A percentile compares a stretch with the other conserved stretches of the same genome.
Evolutionary conservation across 2,329 filamentous ascomycete genomes (phyloP).

Genomic region (Colletotrichum plurivorum): DNA sequence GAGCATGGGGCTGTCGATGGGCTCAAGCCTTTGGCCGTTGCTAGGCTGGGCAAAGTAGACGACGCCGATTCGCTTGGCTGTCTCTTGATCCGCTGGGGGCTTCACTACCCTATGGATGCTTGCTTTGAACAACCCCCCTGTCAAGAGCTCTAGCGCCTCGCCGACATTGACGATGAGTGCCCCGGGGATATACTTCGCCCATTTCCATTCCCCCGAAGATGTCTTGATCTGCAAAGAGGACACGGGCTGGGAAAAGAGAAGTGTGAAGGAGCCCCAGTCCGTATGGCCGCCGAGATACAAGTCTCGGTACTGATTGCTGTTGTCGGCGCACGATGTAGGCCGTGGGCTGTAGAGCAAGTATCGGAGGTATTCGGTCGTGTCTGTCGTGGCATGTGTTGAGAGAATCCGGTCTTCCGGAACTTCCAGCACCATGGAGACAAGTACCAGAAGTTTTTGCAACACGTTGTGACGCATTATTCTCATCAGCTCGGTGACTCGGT

Average conservation of each 20-base stretch:
- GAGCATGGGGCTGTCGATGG: constrained; percentile 7
- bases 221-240: constrained; percentile 64
- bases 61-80: constrained; percentile 48
- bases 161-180: constrained; percentile 60
- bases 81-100: constrained; percentile 50
- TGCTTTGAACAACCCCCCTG: constrained; percentile 47
- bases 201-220: constrained; percentile 56
- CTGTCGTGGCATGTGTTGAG: neutral
- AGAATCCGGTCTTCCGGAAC: neutral
- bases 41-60: constrained; percentile 53
- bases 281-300: constrained; percentile 55
- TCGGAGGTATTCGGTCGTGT: constrained; percentile 8
- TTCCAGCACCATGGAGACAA: neutral
- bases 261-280: constrained; percentile 65
- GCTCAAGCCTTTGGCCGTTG: constrained; percentile 28
- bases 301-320: neutral
- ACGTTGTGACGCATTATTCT: neutral
- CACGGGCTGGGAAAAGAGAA: constrained; percentile 68
- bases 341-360: constrained; percentile 10
- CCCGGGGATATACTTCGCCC: constrained; percentile 58
- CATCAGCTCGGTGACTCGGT: neutral
- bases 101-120: constrained; percentile 51
- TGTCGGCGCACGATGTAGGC: neutral
- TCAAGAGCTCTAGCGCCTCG: constrained; percentile 47
- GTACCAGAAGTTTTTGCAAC: neutral